Percentiles rank a stretch among this genome's conserved stretches.
These are phyloP conservation scores for Avena insularis DNA, from an alignment of 176 grass and related monocot genomes.

Conservation along the genomic window DNA sequence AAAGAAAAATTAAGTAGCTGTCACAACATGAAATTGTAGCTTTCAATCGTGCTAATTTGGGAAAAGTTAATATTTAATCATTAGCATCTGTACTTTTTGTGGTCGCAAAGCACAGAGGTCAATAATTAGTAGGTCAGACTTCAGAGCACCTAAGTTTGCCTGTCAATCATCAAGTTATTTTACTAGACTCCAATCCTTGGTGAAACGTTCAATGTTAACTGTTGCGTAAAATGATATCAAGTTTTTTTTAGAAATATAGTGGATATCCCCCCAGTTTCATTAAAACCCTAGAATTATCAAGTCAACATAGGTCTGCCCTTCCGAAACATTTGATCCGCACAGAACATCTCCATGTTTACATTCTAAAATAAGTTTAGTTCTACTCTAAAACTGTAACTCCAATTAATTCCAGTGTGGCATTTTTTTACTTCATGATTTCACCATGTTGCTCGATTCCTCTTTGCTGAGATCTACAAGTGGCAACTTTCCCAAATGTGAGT, in stretches of 20 bases:
- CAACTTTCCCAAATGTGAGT: background rate
- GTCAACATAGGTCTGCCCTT: conserved; percentile 54
- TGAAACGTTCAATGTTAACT: background rate
- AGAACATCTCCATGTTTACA: background rate
- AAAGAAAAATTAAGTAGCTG: background rate
- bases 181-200: background rate
- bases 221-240: background rate
- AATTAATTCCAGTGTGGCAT: background rate
- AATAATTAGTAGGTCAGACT: background rate
- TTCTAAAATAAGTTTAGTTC: background rate
- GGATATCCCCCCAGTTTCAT: background rate
- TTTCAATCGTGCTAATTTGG: background rate
- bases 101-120: background rate
- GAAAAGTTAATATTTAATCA: background rate
- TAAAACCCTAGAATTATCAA: conserved; percentile 41
- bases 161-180: background rate
- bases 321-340: conserved; percentile 37
- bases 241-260: background rate
- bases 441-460: background rate
- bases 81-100: background rate
- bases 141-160: background rate
- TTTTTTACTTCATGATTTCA: conserved; percentile 7
- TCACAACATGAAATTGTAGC: background rate
- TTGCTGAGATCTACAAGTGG: background rate
- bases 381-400: background rate